Conservation (phyloP, 1,284 basidiomycete genomes). For the Heterobasidion annosum region DNA sequence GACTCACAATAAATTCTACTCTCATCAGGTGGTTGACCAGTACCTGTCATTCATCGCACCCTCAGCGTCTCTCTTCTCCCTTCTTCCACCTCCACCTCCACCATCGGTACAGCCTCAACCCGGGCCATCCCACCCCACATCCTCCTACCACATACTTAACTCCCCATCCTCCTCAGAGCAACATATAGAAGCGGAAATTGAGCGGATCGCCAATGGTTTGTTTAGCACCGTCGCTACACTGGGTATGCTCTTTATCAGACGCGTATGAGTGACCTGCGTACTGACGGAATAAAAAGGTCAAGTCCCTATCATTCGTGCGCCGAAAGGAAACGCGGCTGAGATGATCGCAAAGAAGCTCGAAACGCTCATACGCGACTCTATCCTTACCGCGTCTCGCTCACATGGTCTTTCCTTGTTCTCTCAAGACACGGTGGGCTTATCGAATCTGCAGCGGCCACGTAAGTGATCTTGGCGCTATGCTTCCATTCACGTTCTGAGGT, state of each 20-base stretch:
- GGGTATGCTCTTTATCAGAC: slow-evolving; percentile 37
- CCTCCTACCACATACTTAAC: slow-evolving; percentile 82
- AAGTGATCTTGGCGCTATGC: slow-evolving; percentile 19
- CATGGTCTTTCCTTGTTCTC: slow-evolving; percentile 53
- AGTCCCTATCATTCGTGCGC: slow-evolving; percentile 92
- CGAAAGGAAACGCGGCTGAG: slow-evolving; percentile 94
- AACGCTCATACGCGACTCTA: slow-evolving; percentile 84
- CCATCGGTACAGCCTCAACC: slow-evolving; percentile 22
- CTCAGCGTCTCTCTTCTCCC: slow-evolving; percentile 90
- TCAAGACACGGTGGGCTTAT: slow-evolving; percentile 62
- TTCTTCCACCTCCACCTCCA: slow-evolving; percentile 49
- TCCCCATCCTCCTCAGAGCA: slow-evolving; percentile 88
- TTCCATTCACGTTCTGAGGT: slow-evolving; percentile 1
- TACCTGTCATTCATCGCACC: slow-evolving; percentile 96
- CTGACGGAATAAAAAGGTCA: slow-evolving; percentile 48
- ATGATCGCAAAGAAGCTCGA: slow-evolving; percentile 97
- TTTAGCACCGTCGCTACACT: slow-evolving; percentile 93
- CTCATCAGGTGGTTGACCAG: slow-evolving; percentile 77
- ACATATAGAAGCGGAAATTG: slow-evolving; percentile 91
- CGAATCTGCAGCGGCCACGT: slow-evolving; percentile 80
- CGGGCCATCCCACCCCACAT: slow-evolving; percentile 22
- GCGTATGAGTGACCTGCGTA: background rate
- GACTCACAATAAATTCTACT: background rate
- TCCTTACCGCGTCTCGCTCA: slow-evolving; percentile 73
- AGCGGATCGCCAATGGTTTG: slow-evolving; percentile 84